phyloP scores from a whole-genome alignment of 2,329 filamentous ascomycete genomes.

The Fusarium tanahbumbuense region DNA sequence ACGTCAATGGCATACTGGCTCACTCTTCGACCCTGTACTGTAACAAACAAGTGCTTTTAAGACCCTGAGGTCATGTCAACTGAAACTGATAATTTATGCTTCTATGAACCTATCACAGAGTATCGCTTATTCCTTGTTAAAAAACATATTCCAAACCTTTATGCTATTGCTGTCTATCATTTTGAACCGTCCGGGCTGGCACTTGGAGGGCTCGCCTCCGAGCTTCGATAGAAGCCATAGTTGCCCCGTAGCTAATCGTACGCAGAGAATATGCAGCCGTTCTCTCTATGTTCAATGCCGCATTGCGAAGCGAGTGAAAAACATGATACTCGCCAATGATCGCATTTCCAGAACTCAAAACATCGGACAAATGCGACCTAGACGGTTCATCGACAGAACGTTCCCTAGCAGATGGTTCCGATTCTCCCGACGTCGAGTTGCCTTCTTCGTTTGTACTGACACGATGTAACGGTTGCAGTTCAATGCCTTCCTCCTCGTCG shows the following conservation, averaged over 20 bases:
- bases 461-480: slow-evolving; percentile 55
- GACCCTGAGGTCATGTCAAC: background rate
- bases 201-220: slow-evolving; percentile 50
- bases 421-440: slow-evolving; percentile 44
- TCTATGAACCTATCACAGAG: background rate
- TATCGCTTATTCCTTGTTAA: background rate
- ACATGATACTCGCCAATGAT: slow-evolving; percentile 66
- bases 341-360: slow-evolving; percentile 66
- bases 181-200: slow-evolving; percentile 34
- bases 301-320: slow-evolving; percentile 60
- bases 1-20: background rate
- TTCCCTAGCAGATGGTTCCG: slow-evolving; percentile 45
- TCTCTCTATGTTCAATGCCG: slow-evolving; percentile 59
- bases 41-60: background rate
- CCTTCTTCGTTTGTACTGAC: slow-evolving; percentile 42
- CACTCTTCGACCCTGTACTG: background rate
- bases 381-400: slow-evolving; percentile 47
- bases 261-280: slow-evolving; percentile 64
- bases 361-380: slow-evolving; percentile 58
- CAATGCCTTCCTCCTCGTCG: slow-evolving; percentile 58
- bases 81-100: background rate
- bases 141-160: background rate
- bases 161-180: slow-evolving; percentile 33
- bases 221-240: slow-evolving; percentile 64
- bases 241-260: slow-evolving; percentile 66